Conservation (phyloP, 2,329 filamentous ascomycete genomes). For the Neurospora crassa region DNA sequence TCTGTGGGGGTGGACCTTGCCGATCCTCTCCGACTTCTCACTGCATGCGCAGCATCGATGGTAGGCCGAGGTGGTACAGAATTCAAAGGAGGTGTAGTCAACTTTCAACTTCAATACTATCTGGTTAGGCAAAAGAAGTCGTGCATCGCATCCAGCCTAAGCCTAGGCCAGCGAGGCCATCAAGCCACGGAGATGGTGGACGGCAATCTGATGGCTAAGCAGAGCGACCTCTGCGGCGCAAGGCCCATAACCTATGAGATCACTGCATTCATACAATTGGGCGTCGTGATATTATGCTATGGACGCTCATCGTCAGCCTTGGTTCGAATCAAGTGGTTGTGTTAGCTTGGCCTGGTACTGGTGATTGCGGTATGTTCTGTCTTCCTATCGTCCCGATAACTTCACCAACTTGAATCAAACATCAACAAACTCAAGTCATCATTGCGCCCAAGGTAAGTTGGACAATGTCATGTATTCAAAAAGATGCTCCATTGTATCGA, state of each 20-base stretch:
- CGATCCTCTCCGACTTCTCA: neutral
- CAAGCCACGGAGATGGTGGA: neutral
- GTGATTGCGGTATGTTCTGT: neutral
- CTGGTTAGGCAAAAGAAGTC: neutral
- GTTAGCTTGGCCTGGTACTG: neutral
- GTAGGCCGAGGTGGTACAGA: neutral
- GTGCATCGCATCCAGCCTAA: neutral
- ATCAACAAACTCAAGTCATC: neutral
- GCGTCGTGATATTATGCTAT: neutral
- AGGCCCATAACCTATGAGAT: neutral
- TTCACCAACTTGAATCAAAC: neutral
- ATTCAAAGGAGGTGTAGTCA: neutral
- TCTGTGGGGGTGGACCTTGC: neutral
- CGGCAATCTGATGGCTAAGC: neutral
- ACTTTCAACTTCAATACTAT: neutral
- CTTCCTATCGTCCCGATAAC: neutral
- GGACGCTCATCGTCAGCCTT: neutral
- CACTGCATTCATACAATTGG: neutral
- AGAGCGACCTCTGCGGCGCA: neutral
- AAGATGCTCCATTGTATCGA: neutral
- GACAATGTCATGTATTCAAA: neutral
- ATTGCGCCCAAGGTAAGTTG: neutral
- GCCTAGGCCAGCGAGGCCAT: neutral
- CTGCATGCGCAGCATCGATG: neutral
- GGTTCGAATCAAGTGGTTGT: neutral